Conservation (phyloP, 169 alveolate species). For the Eimeria tenella region DNA sequence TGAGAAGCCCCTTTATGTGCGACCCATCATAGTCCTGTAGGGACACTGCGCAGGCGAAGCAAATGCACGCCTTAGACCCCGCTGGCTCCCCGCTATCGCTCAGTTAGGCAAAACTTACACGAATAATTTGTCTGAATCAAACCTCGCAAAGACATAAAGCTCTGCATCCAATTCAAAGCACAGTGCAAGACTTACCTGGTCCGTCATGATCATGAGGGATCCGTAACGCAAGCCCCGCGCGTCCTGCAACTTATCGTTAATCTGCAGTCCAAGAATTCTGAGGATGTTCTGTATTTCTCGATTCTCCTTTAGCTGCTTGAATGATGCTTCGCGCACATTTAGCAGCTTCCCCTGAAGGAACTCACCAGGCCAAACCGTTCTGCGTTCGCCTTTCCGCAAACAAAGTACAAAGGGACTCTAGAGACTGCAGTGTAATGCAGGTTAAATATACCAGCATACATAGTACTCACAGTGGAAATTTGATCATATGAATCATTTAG, state of each 20-base stretch:
- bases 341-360: conserved; percentile 96
- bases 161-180: not conserved
- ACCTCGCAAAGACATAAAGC: not conserved
- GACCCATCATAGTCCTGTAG: conserved; percentile 98
- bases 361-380: not conserved
- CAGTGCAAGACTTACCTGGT: conserved; percentile 86
- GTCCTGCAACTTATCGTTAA: conserved; percentile 85
- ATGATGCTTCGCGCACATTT: conserved; percentile 99
- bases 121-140: too few relatives aligned
- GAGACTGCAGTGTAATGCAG: not conserved
- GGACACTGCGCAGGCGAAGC: not conserved
- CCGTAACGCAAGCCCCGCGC: conserved; percentile 97
- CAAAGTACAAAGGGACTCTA: not conserved
- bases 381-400: not conserved
- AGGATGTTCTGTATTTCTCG: conserved; percentile 97
- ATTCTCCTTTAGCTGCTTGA: conserved; percentile 95
- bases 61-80: not conserved
- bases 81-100: too few relatives aligned
- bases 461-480: too few relatives aligned
- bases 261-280: conserved; percentile 96
- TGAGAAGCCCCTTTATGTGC: conserved; percentile 99
- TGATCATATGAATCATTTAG: too few relatives aligned
- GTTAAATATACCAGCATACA: too few relatives aligned
- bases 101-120: too few relatives aligned
- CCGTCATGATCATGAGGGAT: conserved; percentile 99